phyloP scores from a whole-genome alignment of 176 grass and related monocot genomes.

The Metroxylon sagu region DNA sequence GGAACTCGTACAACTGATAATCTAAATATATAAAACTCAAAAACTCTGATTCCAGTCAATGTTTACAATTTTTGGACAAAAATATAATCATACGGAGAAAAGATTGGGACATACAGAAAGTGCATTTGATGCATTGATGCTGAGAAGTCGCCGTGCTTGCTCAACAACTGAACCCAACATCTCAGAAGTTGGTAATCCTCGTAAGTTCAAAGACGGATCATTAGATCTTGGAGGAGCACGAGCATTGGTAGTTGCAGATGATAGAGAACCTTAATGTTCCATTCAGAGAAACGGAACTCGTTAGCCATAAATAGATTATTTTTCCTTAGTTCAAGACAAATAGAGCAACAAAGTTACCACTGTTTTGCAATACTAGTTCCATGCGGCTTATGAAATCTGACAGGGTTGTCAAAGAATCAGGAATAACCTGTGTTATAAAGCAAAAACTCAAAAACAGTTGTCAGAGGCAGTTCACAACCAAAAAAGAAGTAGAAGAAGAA shows the following conservation, averaged over 20 bases:
- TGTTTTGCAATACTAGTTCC: slow-evolving; percentile 57
- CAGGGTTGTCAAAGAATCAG: slow-evolving; percentile 72
- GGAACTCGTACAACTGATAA: too few species aligned
- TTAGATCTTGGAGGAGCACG: slow-evolving; percentile 36
- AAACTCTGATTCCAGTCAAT: too few species aligned
- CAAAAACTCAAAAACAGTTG: background rate
- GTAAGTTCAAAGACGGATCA: slow-evolving; percentile 34
- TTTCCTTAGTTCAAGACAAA: too few species aligned
- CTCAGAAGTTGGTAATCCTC: slow-evolving; percentile 53
- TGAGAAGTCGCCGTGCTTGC: slow-evolving; percentile 58
- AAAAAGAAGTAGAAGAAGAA: slow-evolving; percentile 2
- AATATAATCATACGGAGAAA: background rate
- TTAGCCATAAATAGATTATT: slow-evolving; percentile 12
- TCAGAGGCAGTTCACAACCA: slow-evolving; percentile 1
- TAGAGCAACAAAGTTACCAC: slow-evolving; percentile 31
- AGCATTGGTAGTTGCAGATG: slow-evolving; percentile 27
- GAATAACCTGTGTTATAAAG: slow-evolving; percentile 51
- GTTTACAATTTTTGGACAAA: too few species aligned
- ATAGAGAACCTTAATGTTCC: slow-evolving; percentile 37
- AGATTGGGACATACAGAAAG: slow-evolving; percentile 67
- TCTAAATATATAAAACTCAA: too few species aligned
- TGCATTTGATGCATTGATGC: slow-evolving; percentile 42
- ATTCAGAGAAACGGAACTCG: slow-evolving; percentile 16
- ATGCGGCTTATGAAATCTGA: slow-evolving; percentile 65
- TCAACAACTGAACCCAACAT: slow-evolving; percentile 69